Evolutionary conservation across 2,329 filamentous ascomycete species (phyloP).

Genomic region (Diatrype stigma): DNA sequence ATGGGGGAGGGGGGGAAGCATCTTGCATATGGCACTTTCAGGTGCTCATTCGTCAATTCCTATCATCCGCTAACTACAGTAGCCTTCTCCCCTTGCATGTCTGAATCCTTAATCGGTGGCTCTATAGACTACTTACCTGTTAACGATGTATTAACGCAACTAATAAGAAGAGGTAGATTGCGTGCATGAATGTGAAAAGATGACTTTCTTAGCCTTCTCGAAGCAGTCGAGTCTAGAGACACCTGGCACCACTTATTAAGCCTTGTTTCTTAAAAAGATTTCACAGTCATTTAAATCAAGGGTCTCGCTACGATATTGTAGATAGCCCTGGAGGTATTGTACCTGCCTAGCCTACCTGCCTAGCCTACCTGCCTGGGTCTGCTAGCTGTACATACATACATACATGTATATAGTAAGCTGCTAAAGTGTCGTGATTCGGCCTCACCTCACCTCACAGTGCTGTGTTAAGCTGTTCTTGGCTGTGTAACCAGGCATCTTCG

Average conservation of each 20-base stretch:
- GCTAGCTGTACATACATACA: not conserved
- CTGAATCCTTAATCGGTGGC: not conserved
- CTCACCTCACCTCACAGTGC: too few species aligned
- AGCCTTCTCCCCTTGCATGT: not conserved
- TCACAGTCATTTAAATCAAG: not conserved
- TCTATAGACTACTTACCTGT: too few species aligned
- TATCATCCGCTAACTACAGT: not conserved
- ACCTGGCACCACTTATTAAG: slow-evolving; percentile 9
- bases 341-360: not conserved
- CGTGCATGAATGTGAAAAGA: too few species aligned
- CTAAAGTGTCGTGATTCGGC: too few species aligned
- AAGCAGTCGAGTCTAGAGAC: not conserved
- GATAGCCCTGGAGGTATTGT: too few species aligned
- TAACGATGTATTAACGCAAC: too few species aligned
- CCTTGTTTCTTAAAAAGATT: slow-evolving; percentile 1
- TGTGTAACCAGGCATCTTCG: too few species aligned
- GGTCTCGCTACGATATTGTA: too few species aligned
- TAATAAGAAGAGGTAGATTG: too few species aligned
- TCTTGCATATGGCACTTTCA: not conserved
- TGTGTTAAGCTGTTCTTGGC: too few species aligned
- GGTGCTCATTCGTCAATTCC: not conserved
- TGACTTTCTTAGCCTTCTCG: not conserved
- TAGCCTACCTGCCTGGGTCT: not conserved
- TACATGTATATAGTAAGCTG: too few species aligned
- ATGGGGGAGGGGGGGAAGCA: too few species aligned